phyloP scores from a whole-genome alignment of 106 monocot species.

The Dendrobium chrysotoxum region DNA sequence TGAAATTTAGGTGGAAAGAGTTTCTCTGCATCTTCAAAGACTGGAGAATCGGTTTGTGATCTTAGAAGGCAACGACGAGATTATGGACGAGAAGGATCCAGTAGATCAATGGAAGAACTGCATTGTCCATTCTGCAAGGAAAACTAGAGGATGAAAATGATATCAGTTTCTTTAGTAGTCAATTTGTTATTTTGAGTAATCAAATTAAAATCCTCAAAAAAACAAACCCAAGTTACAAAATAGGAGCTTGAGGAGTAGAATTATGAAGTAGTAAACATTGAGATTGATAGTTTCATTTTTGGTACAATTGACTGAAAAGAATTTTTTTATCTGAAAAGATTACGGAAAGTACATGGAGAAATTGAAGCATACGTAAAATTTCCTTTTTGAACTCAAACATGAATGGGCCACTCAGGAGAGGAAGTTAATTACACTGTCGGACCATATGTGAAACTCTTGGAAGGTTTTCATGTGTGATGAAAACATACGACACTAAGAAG shows the following conservation, averaged over 20 bases:
- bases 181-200: constrained; percentile 14
- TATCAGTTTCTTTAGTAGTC: constrained; percentile 8
- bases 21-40: constrained; percentile 5
- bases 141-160: constrained; percentile 17
- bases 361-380: neutral
- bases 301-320: constrained; percentile 12
- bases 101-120: constrained; percentile 20
- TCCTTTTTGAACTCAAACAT: neutral
- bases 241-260: constrained; percentile 10
- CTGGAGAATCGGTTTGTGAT: constrained; percentile 29
- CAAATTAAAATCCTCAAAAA: constrained; percentile 18
- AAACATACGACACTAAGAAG: constrained; percentile 2
- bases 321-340: constrained; percentile 2
- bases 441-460: neutral
- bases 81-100: constrained; percentile 27
- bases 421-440: constrained; percentile 4
- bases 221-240: neutral
- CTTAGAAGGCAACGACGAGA: constrained; percentile 23
- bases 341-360: constrained; percentile 4
- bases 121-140: constrained; percentile 1
- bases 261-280: neutral
- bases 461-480: neutral
- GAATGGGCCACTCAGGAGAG: constrained; percentile 5
- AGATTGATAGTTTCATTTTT: constrained; percentile 14
- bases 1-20: constrained; percentile 24